Percentiles rank a stretch among this genome's conserved stretches.
These are phyloP conservation scores for Neurospora sp. DNA, from an alignment of 495 filamentous ascomycete species.

Conservation along the genomic window DNA sequence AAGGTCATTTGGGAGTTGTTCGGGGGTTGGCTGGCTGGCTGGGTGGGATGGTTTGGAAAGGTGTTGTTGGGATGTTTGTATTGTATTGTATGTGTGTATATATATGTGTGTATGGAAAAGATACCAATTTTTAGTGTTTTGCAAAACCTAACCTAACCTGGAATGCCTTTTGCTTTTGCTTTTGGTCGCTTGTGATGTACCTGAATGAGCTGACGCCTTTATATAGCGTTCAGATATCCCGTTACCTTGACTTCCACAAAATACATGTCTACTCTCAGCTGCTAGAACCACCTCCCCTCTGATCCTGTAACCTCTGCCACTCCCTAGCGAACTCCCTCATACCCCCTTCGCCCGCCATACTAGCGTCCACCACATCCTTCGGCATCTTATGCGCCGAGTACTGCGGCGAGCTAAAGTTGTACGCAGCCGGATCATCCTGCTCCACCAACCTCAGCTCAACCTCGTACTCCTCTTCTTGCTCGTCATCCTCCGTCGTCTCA, in stretches of 20 bases:
- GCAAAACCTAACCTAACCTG: background rate
- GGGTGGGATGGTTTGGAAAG: background rate
- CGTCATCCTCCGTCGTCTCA: slow-evolving; percentile 32
- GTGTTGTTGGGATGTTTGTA: background rate
- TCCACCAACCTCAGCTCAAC: slow-evolving; percentile 77
- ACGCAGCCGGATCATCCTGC: slow-evolving; percentile 76
- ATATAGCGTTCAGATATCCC: background rate
- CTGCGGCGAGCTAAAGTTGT: slow-evolving; percentile 71
- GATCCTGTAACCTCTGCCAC: slow-evolving; percentile 63
- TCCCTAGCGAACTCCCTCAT: slow-evolving; percentile 79
- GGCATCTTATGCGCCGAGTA: slow-evolving; percentile 95
- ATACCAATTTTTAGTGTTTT: background rate
- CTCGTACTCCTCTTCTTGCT: slow-evolving; percentile 48
- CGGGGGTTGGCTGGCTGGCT: too few species aligned
- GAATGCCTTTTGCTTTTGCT: background rate
- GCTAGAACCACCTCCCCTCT: background rate
- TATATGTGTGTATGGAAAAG: background rate
- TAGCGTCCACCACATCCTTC: slow-evolving; percentile 88
- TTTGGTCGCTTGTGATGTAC: background rate
- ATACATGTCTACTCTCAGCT: background rate
- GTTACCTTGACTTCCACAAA: background rate
- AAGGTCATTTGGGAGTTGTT: background rate
- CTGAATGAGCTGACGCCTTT: background rate
- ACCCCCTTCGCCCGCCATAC: slow-evolving; percentile 57
- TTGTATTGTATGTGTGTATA: background rate